Evolutionary conservation across 352 stramenopile species (phyloP).

Genomic region (Pythium scleroteichum): DNA sequence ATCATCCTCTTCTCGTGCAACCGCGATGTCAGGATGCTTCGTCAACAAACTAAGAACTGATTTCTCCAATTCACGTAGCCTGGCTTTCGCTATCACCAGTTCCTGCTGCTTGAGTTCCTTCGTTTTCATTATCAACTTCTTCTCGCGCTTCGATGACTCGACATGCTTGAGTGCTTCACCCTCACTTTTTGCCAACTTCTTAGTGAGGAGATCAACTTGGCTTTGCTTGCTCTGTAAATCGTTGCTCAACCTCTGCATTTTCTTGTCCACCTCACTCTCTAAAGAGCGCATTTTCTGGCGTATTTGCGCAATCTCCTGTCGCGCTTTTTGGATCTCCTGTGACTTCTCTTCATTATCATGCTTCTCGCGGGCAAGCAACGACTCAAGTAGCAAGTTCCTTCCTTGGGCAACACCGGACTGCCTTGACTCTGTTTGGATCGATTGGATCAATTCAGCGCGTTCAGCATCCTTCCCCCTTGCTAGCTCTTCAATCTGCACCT

Average conservation of each 20-base stretch:
- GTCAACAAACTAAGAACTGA: constrained; percentile 23
- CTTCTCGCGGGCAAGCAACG: constrained; percentile 64
- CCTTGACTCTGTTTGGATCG: constrained; percentile 59
- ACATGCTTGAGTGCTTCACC: constrained; percentile 43
- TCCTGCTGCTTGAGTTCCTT: constrained; percentile 72
- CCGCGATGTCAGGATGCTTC: background rate
- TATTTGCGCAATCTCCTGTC: constrained; percentile 59
- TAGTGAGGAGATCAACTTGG: constrained; percentile 52
- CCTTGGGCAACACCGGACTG: constrained; percentile 66
- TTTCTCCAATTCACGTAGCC: constrained; percentile 63
- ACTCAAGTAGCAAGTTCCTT: constrained; percentile 56
- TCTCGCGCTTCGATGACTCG: constrained; percentile 53
- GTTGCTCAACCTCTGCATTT: constrained; percentile 48
- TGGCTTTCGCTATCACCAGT: constrained; percentile 55
- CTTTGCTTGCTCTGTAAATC: constrained; percentile 65
- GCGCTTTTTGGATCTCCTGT: constrained; percentile 47
- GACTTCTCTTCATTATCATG: constrained; percentile 56
- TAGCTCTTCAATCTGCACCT: constrained; percentile 38
- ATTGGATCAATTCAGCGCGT: constrained; percentile 53
- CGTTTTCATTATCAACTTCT: constrained; percentile 42
- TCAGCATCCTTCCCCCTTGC: constrained; percentile 55
- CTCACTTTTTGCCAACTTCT: constrained; percentile 61
- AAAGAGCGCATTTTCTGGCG: constrained; percentile 56
- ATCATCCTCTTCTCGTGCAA: background rate
- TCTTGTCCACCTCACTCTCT: constrained; percentile 62